Evolutionary conservation across 768 basidiomycete genomes (phyloP).

Genomic region (Suillus clintonianus): DNA sequence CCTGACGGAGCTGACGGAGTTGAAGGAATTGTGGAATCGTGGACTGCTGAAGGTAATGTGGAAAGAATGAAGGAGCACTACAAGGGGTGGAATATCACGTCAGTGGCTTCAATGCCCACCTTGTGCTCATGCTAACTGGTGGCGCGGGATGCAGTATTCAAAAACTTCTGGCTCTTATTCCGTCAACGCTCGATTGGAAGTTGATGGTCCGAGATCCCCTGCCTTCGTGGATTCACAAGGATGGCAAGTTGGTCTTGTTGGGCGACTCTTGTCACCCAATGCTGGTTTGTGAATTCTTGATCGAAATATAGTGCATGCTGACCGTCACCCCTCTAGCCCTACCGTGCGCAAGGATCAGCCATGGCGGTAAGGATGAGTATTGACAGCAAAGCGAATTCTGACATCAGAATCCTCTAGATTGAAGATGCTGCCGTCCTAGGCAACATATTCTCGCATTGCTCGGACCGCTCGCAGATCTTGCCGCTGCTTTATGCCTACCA

Average conservation of each 20-base stretch:
- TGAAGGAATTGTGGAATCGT: slow-evolving; percentile 37
- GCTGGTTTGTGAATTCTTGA: slow-evolving; percentile 33
- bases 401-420: slow-evolving; percentile 24
- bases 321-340: slow-evolving; percentile 36
- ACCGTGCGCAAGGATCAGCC: slow-evolving; percentile 56
- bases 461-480: slow-evolving; percentile 42
- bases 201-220: slow-evolving; percentile 52
- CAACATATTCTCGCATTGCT: slow-evolving; percentile 50
- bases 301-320: background rate
- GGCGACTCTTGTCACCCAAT: slow-evolving; percentile 63
- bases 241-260: slow-evolving; percentile 44
- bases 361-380: slow-evolving; percentile 44
- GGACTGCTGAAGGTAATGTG: slow-evolving; percentile 43
- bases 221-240: slow-evolving; percentile 48
- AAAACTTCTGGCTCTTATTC: slow-evolving; percentile 48
- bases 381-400: background rate
- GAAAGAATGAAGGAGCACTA: slow-evolving; percentile 50
- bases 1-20: slow-evolving; percentile 41
- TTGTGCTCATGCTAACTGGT: background rate
- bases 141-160: slow-evolving; percentile 32
- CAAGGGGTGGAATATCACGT: slow-evolving; percentile 52
- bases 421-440: slow-evolving; percentile 44
- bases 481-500: slow-evolving; percentile 56
- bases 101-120: slow-evolving; percentile 6
- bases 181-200: slow-evolving; percentile 47